Percentiles rank a stretch among this genome's conserved stretches.
Evolutionary conservation across 1,284 basidiomycete genomes (phyloP).

Genomic region (Ganoderma boninense): DNA sequence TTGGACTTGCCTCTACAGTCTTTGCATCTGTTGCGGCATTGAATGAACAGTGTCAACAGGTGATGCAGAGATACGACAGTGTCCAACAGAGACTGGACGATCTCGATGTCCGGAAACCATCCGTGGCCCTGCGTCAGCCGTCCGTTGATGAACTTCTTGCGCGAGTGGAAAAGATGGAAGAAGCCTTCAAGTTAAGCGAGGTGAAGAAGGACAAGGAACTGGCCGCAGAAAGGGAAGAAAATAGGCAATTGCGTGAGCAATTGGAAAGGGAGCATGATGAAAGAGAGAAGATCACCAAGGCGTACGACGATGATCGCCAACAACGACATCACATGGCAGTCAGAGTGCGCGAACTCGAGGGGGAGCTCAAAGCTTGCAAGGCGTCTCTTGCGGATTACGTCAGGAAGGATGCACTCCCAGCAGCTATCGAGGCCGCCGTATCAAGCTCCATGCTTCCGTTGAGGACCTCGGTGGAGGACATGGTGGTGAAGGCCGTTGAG

Average conservation of each 20-base stretch:
- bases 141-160: background rate
- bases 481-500: background rate
- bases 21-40: background rate
- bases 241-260: background rate
- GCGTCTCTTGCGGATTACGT: background rate
- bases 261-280: background rate
- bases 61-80: background rate
- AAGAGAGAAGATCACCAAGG: background rate
- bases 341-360: slow-evolving; percentile 1
- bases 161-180: slow-evolving; percentile 1
- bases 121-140: background rate
- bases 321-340: background rate
- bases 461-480: background rate
- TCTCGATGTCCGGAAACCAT: background rate
- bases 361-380: background rate
- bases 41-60: background rate
- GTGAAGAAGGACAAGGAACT: slow-evolving; percentile 2
- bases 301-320: background rate
- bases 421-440: background rate
- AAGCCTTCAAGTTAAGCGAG: background rate
- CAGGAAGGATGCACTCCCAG: background rate
- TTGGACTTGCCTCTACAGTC: background rate
- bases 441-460: background rate
- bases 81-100: background rate
- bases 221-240: background rate